Percentiles rank a stretch among this genome's conserved stretches.
Evolutionary conservation across 1,284 basidiomycete genomes (phyloP).

Genomic region (Acaromyces ingoldii): DNA sequence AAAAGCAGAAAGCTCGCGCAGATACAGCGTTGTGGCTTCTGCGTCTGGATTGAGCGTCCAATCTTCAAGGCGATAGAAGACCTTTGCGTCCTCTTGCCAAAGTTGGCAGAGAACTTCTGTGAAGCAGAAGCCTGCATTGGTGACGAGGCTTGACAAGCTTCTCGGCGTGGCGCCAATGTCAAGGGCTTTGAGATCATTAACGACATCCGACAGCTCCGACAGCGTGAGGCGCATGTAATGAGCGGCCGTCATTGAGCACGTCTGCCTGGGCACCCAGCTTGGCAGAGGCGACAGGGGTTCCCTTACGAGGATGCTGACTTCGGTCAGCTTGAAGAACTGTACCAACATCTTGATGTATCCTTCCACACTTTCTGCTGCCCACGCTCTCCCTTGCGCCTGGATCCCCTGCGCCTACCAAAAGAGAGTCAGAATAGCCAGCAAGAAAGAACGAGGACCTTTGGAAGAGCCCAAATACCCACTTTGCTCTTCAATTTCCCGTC

Average conservation of each 20-base stretch:
- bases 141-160: constrained; percentile 65
- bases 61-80: constrained; percentile 78
- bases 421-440: not conserved
- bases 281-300: constrained; percentile 57
- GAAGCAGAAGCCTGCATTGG: constrained; percentile 81
- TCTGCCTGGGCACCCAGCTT: constrained; percentile 67
- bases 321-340: constrained; percentile 80
- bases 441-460: no score
- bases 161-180: constrained; percentile 68
- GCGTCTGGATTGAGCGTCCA: constrained; percentile 65
- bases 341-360: constrained; percentile 80
- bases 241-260: constrained; percentile 75
- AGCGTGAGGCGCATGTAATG: constrained; percentile 75
- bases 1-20: constrained; percentile 72
- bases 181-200: constrained; percentile 72
- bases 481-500: constrained; percentile 62
- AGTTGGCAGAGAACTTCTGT: constrained; percentile 70
- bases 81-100: constrained; percentile 84
- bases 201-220: constrained; percentile 76
- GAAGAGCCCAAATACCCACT: constrained; percentile 4
- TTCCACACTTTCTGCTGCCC: constrained; percentile 85
- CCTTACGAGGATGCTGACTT: constrained; percentile 61
- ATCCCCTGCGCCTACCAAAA: constrained; percentile 59
- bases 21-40: constrained; percentile 56
- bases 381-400: constrained; percentile 74